Conservation (phyloP, 2,329 filamentous ascomycete species). For the Cercospora sojina region DNA sequence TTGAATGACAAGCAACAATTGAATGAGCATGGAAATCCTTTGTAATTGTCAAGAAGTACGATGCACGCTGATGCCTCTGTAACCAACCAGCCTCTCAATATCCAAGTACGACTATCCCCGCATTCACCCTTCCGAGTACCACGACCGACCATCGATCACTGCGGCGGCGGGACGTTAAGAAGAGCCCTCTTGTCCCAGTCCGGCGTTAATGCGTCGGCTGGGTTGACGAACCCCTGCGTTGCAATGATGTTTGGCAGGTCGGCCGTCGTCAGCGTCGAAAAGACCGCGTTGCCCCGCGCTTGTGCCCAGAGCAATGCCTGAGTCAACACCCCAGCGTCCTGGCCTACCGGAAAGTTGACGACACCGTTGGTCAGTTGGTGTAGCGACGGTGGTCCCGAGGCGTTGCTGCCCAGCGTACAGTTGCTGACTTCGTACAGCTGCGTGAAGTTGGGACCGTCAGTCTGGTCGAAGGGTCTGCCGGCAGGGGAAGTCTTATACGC, state of each 20-base stretch:
- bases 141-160: background rate
- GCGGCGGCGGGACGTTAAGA: background rate
- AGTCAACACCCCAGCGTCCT: constrained; percentile 16
- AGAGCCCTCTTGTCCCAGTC: constrained; percentile 3
- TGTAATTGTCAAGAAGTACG: no score
- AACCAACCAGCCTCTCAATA: background rate
- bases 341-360: constrained; percentile 8
- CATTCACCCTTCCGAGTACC: background rate
- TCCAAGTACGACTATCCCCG: background rate
- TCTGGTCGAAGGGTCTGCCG: background rate
- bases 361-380: constrained; percentile 13
- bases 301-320: constrained; percentile 11
- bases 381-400: background rate
- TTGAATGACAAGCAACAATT: no score
- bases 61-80: background rate
- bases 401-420: background rate
- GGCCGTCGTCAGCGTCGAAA: background rate
- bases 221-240: background rate
- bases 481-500: background rate
- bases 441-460: background rate
- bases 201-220: background rate
- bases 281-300: background rate
- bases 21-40: no score
- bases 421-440: background rate
- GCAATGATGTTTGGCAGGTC: constrained; percentile 9